Conservation (phyloP, 1,139 yeast genomes). For the Arxiozyma bovina region DNA sequence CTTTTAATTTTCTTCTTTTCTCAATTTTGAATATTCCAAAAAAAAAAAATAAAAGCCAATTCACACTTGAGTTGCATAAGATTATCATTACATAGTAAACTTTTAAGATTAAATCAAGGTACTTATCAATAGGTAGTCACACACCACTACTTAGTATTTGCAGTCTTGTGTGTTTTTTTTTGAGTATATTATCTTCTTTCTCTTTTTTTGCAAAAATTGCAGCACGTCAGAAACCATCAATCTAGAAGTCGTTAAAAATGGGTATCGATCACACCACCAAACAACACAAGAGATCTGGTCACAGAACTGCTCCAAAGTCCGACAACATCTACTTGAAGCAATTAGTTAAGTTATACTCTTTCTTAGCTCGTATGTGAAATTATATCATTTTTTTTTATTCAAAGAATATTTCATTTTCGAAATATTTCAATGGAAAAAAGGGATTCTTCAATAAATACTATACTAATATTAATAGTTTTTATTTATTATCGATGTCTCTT, state of each 20-base stretch:
- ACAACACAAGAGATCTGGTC: constrained; percentile 93
- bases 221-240: background rate
- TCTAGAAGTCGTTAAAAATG: constrained; percentile 39
- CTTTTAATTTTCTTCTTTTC: background rate
- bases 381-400: background rate
- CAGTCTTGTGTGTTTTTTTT: too few species aligned
- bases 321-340: constrained; percentile 97
- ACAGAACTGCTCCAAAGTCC: constrained; percentile 99
- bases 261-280: constrained; percentile 97
- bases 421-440: background rate
- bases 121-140: too few species aligned
- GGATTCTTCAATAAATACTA: constrained; percentile 12
- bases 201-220: background rate
- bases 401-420: background rate
- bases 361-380: constrained; percentile 89
- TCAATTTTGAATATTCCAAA: background rate
- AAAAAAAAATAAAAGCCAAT: too few species aligned
- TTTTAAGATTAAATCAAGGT: too few species aligned
- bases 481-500: background rate
- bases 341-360: constrained; percentile 95
- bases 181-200: background rate
- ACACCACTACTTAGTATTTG: too few species aligned
- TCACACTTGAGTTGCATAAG: background rate
- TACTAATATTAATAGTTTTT: constrained; percentile 1
- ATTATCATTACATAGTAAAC: too few species aligned